A percentile compares a stretch with the other conserved stretches of the same genome.
These are phyloP conservation scores for Berberis thunbergii DNA, from an alignment of 164 flowering plant species.

Conservation along the genomic window DNA sequence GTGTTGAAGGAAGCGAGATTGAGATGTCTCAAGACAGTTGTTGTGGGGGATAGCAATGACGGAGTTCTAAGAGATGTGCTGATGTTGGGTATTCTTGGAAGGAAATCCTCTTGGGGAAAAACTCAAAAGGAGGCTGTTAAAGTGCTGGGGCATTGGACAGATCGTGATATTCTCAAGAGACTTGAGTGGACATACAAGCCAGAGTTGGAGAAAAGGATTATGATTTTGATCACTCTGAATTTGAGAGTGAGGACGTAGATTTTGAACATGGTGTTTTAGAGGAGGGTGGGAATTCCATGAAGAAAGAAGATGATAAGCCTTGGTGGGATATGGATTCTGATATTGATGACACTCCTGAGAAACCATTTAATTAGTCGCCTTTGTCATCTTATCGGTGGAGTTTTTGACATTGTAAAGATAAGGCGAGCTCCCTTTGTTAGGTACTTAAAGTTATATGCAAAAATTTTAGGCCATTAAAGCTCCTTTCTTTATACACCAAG, in stretches of 20 bases:
- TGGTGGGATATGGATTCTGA: slow-evolving; percentile 74
- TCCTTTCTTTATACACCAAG: too few relatives aligned
- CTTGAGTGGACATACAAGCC: slow-evolving; percentile 81
- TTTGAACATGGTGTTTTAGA: slow-evolving; percentile 11
- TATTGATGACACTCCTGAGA: slow-evolving; percentile 9
- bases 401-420: too few relatives aligned
- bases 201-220: slow-evolving; percentile 20
- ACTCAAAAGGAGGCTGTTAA: slow-evolving; percentile 64
- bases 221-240: slow-evolving; percentile 17
- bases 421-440: too few relatives aligned
- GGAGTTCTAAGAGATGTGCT: slow-evolving; percentile 66
- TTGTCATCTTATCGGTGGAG: not conserved
- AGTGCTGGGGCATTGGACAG: slow-evolving; percentile 70
- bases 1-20: slow-evolving; percentile 65
- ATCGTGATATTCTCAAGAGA: slow-evolving; percentile 53
- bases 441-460: too few relatives aligned
- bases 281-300: slow-evolving; percentile 1
- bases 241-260: slow-evolving; percentile 20
- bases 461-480: too few relatives aligned
- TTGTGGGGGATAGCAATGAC: slow-evolving; percentile 61
- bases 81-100: slow-evolving; percentile 74
- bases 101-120: slow-evolving; percentile 66
- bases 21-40: slow-evolving; percentile 78
- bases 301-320: slow-evolving; percentile 20
- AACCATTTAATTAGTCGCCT: slow-evolving; percentile 5